Percentiles rank a stretch among this genome's conserved stretches.
phyloP scores from a whole-genome alignment of 1,284 basidiomycete genomes.

The Irpex rosettiformis region DNA sequence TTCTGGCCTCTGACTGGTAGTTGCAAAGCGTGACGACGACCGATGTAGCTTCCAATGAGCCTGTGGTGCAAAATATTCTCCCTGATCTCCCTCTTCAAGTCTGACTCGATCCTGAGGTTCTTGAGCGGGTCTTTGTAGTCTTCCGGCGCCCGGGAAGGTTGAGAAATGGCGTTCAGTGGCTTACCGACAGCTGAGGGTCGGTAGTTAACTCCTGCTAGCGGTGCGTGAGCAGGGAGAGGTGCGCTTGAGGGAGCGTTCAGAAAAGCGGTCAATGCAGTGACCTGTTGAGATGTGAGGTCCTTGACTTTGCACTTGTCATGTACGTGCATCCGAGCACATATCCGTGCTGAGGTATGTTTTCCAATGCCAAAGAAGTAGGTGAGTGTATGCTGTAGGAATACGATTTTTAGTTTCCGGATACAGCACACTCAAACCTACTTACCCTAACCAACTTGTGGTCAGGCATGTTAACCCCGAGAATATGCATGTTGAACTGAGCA shows the following conservation, averaged over 20 bases:
- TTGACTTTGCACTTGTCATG: slow-evolving; percentile 78
- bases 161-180: slow-evolving; percentile 7
- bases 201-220: slow-evolving; percentile 55
- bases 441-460: slow-evolving; percentile 3
- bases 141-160: slow-evolving; percentile 14
- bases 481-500: not conserved
- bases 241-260: slow-evolving; percentile 80
- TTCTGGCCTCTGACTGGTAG: slow-evolving; percentile 89
- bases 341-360: slow-evolving; percentile 64
- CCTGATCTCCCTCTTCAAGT: slow-evolving; percentile 72
- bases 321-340: slow-evolving; percentile 87
- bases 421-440: slow-evolving; percentile 5
- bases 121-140: slow-evolving; percentile 54
- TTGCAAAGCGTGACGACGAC: slow-evolving; percentile 84
- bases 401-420: not conserved
- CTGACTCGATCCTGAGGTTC: slow-evolving; percentile 78
- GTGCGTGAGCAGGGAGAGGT: slow-evolving; percentile 55
- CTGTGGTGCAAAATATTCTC: slow-evolving; percentile 90
- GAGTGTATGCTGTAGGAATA: slow-evolving; percentile 64
- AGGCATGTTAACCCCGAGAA: slow-evolving; percentile 4
- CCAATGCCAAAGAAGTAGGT: slow-evolving; percentile 85
- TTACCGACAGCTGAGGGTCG: slow-evolving; percentile 35
- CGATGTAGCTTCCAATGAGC: slow-evolving; percentile 87
- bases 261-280: slow-evolving; percentile 83
- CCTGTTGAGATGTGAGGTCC: slow-evolving; percentile 75